Evolutionary conservation across 2,329 filamentous ascomycete genomes (phyloP).

Genomic region (Scedosporium minutisporum): DNA sequence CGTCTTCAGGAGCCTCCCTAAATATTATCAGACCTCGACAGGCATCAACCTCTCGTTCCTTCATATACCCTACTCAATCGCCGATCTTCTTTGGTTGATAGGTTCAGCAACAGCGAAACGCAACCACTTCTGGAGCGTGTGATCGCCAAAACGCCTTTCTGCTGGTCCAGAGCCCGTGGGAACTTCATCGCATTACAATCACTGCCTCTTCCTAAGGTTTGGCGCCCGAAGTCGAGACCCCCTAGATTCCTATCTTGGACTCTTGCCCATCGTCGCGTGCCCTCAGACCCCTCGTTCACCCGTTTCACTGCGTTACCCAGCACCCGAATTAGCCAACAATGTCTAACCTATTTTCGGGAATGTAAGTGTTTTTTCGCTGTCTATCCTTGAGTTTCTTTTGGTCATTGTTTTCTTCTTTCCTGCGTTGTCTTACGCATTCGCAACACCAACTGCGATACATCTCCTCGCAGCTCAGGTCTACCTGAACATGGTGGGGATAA

Average conservation of each 20-base stretch:
- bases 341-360: constrained; percentile 54
- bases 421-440: not conserved
- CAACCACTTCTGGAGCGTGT: constrained; percentile 2
- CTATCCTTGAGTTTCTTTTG: not conserved
- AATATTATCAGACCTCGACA: not conserved
- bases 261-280: not conserved
- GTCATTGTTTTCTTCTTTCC: not conserved
- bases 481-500: not conserved
- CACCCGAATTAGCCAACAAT: constrained; percentile 28
- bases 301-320: constrained; percentile 6
- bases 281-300: not conserved
- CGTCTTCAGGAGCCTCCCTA: not conserved
- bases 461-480: not conserved
- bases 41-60: constrained; percentile 2
- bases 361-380: constrained; percentile 35
- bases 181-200: constrained; percentile 3
- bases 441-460: not conserved
- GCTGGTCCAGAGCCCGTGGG: not conserved
- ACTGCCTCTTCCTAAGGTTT: constrained; percentile 5
- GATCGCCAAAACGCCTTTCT: constrained; percentile 6
- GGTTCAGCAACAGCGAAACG: constrained; percentile 1
- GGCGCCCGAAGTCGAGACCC: constrained; percentile 5
- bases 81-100: constrained; percentile 3
- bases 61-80: not conserved
- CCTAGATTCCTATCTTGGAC: not conserved